Conservation (phyloP, 352 stramenopile species). For the Thalassiosira allenii region DNA sequence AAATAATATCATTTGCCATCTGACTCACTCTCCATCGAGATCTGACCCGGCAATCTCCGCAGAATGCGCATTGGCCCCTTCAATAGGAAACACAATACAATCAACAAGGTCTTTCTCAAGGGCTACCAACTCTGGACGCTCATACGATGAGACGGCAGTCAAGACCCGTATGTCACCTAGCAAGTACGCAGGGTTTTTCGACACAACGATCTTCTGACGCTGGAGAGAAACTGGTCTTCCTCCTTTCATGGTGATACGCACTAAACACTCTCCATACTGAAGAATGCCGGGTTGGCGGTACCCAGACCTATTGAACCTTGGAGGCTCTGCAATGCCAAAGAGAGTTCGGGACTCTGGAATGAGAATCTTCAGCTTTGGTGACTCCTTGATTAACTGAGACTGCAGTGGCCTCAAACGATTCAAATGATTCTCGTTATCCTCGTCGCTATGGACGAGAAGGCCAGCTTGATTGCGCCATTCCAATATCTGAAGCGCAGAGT, state of each 20-base stretch:
- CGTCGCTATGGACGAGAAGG: slow-evolving; percentile 1
- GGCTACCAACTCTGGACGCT: slow-evolving; percentile 12
- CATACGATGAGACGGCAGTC: slow-evolving; percentile 17
- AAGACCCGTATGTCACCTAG: slow-evolving; percentile 29
- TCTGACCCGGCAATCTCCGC: slow-evolving; percentile 36
- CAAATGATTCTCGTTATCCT: background rate
- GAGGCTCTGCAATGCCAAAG: slow-evolving; percentile 43
- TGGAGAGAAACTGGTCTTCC: slow-evolving; percentile 18
- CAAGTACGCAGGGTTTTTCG: slow-evolving; percentile 39
- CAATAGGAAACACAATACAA: slow-evolving; percentile 39
- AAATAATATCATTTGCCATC: too few species aligned
- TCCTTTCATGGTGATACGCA: slow-evolving; percentile 30
- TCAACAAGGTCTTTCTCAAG: slow-evolving; percentile 41
- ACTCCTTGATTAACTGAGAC: slow-evolving; percentile 5
- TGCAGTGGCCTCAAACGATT: slow-evolving; percentile 12
- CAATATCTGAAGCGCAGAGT: slow-evolving; percentile 21
- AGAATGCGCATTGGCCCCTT: slow-evolving; percentile 15
- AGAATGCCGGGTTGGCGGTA: slow-evolving; percentile 13
- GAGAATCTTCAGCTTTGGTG: slow-evolving; percentile 29
- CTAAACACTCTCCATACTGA: slow-evolving; percentile 30
- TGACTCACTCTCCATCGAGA: slow-evolving; percentile 34
- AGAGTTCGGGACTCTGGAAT: slow-evolving; percentile 31
- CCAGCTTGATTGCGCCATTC: slow-evolving; percentile 34
- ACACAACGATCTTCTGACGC: slow-evolving; percentile 33
- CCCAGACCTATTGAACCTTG: slow-evolving; percentile 12